Evolutionary conservation across 495 filamentous ascomycete species (phyloP).

Genomic region (Podospora pseudopauciseta): DNA sequence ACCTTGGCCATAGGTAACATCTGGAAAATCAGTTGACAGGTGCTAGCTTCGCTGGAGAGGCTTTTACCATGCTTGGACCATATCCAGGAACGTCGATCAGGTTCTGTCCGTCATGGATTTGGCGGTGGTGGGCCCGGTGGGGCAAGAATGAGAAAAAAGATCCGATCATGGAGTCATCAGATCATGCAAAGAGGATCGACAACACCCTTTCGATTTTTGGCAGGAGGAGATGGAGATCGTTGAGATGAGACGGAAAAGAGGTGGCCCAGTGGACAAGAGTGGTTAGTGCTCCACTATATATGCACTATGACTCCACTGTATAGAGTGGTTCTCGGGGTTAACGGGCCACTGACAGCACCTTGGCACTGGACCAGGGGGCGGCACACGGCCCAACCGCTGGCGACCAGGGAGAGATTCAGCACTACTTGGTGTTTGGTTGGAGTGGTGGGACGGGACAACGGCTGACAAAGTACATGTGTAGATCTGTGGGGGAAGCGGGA

Average conservation of each 20-base stretch:
- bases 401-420: neutral
- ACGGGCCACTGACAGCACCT: neutral
- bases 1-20: conserved; percentile 3
- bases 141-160: neutral
- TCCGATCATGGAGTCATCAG: conserved; percentile 12
- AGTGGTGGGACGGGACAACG: neutral
- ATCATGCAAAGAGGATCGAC: conserved; percentile 6
- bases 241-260: conserved; percentile 3
- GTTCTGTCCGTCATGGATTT: conserved; percentile 1
- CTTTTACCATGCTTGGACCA: neutral
- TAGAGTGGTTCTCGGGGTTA: conserved; percentile 1
- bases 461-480: neutral
- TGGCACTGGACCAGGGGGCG: neutral
- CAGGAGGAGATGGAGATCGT: conserved; percentile 4
- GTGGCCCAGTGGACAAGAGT: neutral
- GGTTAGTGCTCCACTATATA: conserved; percentile 2
- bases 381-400: neutral
- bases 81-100: neutral
- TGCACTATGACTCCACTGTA: conserved; percentile 4
- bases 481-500: conserved; percentile 9
- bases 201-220: neutral
- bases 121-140: neutral
- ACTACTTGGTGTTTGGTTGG: neutral
- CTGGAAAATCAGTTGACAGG: neutral
- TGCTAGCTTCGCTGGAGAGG: neutral